Evolutionary conservation across 768 basidiomycete species (phyloP).

Genomic region (Termitomyces eurrhizus): DNA sequence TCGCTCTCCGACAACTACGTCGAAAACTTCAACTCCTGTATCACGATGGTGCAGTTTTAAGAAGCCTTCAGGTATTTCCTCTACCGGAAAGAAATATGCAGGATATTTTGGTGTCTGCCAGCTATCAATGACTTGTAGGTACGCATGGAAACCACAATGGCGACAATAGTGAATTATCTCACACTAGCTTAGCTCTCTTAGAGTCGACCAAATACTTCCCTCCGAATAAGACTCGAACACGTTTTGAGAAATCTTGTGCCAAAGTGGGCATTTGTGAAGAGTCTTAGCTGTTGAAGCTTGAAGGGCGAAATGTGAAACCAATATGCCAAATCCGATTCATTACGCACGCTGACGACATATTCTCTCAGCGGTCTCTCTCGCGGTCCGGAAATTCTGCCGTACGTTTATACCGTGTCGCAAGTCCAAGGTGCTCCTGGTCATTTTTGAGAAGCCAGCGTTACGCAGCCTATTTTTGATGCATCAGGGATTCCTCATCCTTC

Average conservation of each 20-base stretch:
- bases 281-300: conserved; percentile 1
- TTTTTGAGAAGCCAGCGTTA: background rate
- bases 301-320: conserved; percentile 2
- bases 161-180: conserved; percentile 18
- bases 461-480: background rate
- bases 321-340: background rate
- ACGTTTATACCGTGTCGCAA: background rate
- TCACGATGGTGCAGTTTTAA: conserved; percentile 29
- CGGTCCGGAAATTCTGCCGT: background rate
- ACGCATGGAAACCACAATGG: background rate
- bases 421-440: background rate
- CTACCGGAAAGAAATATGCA: conserved; percentile 46
- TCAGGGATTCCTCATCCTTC: background rate
- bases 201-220: conserved; percentile 55
- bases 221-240: conserved; percentile 50
- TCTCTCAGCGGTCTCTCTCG: background rate
- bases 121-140: conserved; percentile 23
- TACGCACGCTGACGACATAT: background rate
- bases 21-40: conserved; percentile 34
- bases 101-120: conserved; percentile 58
- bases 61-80: conserved; percentile 41
- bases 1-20: conserved; percentile 40
- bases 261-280: conserved; percentile 29
- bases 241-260: conserved; percentile 45
- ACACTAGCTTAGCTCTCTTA: conserved; percentile 57